A percentile compares a stretch with the other conserved stretches of the same genome.
phyloP scores from a whole-genome alignment of 495 filamentous ascomycete genomes.

The Aspergillus haitiensis region DNA sequence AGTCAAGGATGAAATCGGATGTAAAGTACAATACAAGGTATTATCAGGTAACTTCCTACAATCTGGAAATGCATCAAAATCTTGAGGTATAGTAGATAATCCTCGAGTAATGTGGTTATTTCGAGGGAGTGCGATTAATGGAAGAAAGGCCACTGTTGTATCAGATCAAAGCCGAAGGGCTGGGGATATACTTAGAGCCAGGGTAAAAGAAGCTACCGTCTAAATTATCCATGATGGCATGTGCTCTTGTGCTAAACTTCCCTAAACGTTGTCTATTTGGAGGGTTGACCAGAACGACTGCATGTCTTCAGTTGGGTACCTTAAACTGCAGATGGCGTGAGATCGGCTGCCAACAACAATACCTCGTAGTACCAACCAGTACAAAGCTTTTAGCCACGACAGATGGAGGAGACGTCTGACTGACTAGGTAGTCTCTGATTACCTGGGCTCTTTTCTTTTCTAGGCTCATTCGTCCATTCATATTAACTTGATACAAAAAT shows the following conservation, averaged over 20 bases:
- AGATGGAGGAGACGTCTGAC: not conserved
- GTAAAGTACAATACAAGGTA: not conserved
- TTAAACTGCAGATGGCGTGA: constrained; percentile 26
- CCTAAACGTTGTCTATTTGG: not conserved
- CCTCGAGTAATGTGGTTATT: no score
- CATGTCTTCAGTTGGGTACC: constrained; percentile 28
- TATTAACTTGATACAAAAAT: constrained; percentile 10
- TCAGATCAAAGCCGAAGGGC: not conserved
- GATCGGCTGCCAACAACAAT: constrained; percentile 3
- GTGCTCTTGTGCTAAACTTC: constrained; percentile 14
- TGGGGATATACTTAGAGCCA: not conserved
- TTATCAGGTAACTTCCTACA: no score
- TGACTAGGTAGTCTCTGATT: not conserved
- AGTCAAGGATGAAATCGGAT: not conserved
- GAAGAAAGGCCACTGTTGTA: no score
- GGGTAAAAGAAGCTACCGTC: not conserved
- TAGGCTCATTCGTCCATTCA: not conserved
- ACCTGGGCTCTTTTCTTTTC: no score
- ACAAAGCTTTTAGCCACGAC: not conserved
- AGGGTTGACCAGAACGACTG: not conserved
- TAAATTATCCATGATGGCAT: not conserved
- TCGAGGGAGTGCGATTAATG: no score
- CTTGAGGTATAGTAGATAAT: no score
- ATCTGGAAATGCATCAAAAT: no score
- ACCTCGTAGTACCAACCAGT: not conserved